Conservation (phyloP, 176 grass and related monocot genomes). For the Alloteropsis semialata region DNA sequence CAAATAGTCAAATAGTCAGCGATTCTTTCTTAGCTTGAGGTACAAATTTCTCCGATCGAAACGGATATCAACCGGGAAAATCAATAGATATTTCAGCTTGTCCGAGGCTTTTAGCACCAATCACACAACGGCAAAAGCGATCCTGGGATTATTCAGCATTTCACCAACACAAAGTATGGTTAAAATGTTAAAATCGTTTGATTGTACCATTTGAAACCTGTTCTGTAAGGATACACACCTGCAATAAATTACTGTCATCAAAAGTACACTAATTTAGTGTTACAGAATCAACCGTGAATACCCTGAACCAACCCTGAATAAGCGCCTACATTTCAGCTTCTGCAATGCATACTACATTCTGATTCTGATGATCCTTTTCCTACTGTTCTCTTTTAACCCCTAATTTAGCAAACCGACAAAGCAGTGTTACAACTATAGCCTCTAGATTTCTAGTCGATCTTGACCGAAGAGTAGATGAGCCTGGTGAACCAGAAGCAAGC, state of each 20-base stretch:
- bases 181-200: background rate
- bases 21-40: background rate
- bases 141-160: background rate
- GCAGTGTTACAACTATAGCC: background rate
- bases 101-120: background rate
- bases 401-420: constrained; percentile 16
- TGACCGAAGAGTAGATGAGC: constrained; percentile 85
- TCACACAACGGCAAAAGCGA: background rate
- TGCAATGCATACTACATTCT: constrained; percentile 12
- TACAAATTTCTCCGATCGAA: background rate
- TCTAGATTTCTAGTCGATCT: constrained; percentile 64
- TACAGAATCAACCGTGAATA: constrained; percentile 6
- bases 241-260: background rate
- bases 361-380: background rate
- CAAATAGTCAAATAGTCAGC: background rate
- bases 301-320: background rate
- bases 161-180: background rate
- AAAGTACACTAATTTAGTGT: background rate
- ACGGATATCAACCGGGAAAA: background rate
- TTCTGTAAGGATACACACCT: background rate
- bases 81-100: background rate
- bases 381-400: background rate
- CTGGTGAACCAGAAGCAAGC: constrained; percentile 89
- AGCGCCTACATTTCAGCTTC: background rate
- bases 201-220: background rate